Evolutionary conservation across 768 basidiomycete species (phyloP), one percentile per base, ranked within the genome.

Genomic region (Lentinula raphanica): DNA sequence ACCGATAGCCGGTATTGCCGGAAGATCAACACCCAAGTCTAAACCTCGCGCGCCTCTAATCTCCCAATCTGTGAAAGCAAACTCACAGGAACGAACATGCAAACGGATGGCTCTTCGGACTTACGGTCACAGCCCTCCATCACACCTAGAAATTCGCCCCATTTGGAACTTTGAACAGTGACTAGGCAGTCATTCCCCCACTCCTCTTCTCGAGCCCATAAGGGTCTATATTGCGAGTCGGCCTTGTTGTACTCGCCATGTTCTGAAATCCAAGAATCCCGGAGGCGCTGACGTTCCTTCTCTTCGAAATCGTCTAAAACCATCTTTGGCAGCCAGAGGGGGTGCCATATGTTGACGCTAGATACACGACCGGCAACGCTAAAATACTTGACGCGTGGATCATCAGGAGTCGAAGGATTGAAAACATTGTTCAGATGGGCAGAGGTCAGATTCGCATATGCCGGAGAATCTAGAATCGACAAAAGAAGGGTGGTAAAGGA

Each of bases 261-360:
- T 15, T 74, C 72, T 40, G 65, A 53, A 38, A 75, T 74, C 75
- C 76, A 77, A 5, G 64, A 50, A 39, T 66, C 66, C 49, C 73
- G 76, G 23, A 81, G 58, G 19, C 69, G 73, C 21, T 78, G 71
- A 67, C 85, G 71, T 64, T 83, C 78, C 55, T 75, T 78, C 60
- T 82, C 80, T 65, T 94, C 94, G 21, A 84, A 81, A 0, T 90
- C 88, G 66, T 99, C 96, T 36, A 98, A 76, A 29, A 99, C 88
- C 74, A 95, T 80, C 73, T 98, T 97, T 0, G 96, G 93, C 36
- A 98, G 79, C 94, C 96, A 99, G 54, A 99, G 85, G 0, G 97
- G 97, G 69, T 98, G 97, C 87, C 89, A 92, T 31, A 95, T 78
- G 69, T 70, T 84, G 62, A 88, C 78, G 45, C 75, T 71, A 17